Evolutionary conservation across 2,329 filamentous ascomycete species (phyloP).

Genomic region (Nemania bipapillata): DNA sequence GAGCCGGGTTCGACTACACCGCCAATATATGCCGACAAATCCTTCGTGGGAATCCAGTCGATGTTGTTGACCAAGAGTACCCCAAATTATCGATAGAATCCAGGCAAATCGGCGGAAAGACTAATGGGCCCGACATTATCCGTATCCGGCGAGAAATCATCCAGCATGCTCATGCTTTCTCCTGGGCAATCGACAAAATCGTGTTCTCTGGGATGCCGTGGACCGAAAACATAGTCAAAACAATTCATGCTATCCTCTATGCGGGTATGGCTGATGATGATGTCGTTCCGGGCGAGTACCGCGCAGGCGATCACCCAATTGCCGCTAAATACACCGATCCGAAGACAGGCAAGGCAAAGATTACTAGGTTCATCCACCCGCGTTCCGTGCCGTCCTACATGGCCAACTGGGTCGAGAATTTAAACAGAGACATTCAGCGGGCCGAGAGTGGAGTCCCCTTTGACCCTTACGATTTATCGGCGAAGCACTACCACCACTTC

Average conservation of each 20-base stretch:
- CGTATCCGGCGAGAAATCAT: slow-evolving; percentile 38
- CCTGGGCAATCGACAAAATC: slow-evolving; percentile 34
- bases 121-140: slow-evolving; percentile 14
- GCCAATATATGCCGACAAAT: slow-evolving; percentile 28
- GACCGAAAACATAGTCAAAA: slow-evolving; percentile 33
- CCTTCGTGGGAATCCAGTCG: slow-evolving; percentile 30
- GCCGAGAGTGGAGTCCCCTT: background rate
- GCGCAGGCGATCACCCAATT: slow-evolving; percentile 37
- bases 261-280: slow-evolving; percentile 52
- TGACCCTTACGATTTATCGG: slow-evolving; percentile 39
- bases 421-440: slow-evolving; percentile 44
- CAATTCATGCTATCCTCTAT: slow-evolving; percentile 32
- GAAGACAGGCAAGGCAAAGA: slow-evolving; percentile 27
- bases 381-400: slow-evolving; percentile 45
- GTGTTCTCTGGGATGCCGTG: slow-evolving; percentile 24
- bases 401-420: slow-evolving; percentile 37
- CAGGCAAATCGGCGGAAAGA: background rate
- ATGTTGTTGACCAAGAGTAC: background rate
- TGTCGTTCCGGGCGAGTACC: slow-evolving; percentile 50
- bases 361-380: slow-evolving; percentile 40
- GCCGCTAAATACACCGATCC: slow-evolving; percentile 28
- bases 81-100: background rate
- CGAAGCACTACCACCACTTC: slow-evolving; percentile 49
- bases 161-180: slow-evolving; percentile 38
- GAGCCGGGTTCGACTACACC: slow-evolving; percentile 34